A percentile compares a stretch with the other conserved stretches of the same genome.
phyloP scores from a whole-genome alignment of 495 filamentous ascomycete genomes.

The Cetradonia linearis region DNA sequence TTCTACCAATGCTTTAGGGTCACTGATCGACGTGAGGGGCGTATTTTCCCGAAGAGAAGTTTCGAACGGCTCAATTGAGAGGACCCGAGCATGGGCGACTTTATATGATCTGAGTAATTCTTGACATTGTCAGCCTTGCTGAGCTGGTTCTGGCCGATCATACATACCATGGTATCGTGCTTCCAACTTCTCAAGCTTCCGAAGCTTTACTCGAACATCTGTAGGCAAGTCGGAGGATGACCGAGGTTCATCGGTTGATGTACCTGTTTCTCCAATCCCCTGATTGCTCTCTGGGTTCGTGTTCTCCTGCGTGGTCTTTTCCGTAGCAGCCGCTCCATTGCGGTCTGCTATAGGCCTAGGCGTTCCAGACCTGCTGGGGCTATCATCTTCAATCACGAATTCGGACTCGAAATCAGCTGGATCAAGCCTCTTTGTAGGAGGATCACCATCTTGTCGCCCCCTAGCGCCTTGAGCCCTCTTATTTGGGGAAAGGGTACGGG shows the following conservation, averaged over 20 bases:
- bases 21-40: conserved; percentile 74
- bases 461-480: conserved; percentile 38
- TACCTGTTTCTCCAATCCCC: conserved; percentile 7
- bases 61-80: conserved; percentile 86
- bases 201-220: conserved; percentile 51
- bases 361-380: conserved; percentile 43
- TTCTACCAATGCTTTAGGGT: conserved; percentile 76
- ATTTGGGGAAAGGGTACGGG: conserved; percentile 43
- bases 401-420: conserved; percentile 76
- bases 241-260: conserved; percentile 19
- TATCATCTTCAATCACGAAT: conserved; percentile 68
- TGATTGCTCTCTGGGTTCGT: conserved; percentile 13
- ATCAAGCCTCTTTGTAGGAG: conserved; percentile 52
- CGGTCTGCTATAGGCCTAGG: conserved; percentile 35
- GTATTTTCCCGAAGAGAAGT: conserved; percentile 82
- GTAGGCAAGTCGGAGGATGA: conserved; percentile 53
- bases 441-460: conserved; percentile 41
- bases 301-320: neutral
- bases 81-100: conserved; percentile 73
- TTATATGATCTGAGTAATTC: conserved; percentile 87
- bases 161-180: conserved; percentile 67
- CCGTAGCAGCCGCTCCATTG: conserved; percentile 24
- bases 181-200: conserved; percentile 79
- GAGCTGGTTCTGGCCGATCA: neutral
- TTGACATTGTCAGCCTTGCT: conserved; percentile 30